These are phyloP conservation scores for Nissolia schottii DNA, from an alignment of 306 rosid species.

Conservation along the genomic window DNA sequence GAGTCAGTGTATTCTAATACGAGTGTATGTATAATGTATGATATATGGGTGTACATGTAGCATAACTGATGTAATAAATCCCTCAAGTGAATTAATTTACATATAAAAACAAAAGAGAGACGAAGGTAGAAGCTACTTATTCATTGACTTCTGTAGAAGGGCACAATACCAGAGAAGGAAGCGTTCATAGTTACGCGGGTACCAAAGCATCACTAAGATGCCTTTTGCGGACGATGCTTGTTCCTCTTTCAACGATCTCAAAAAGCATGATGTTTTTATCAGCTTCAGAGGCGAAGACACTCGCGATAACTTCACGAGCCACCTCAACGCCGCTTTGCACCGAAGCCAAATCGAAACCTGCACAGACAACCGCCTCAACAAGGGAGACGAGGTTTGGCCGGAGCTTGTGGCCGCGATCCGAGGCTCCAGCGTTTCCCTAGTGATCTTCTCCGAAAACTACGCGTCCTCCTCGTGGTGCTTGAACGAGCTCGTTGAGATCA, in stretches of 20 bases:
- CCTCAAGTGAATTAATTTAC: too few relatives aligned
- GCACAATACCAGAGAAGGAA: too few relatives aligned
- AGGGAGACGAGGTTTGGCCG: background rate
- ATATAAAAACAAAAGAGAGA: too few relatives aligned
- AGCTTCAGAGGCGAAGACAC: conserved; percentile 24
- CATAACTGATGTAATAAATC: too few relatives aligned
- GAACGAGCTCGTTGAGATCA: conserved; percentile 15
- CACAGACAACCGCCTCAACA: background rate
- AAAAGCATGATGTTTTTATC: background rate
- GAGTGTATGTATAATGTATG: too few relatives aligned
- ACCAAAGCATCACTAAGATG: background rate
- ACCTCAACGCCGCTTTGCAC: background rate
- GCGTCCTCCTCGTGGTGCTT: conserved; percentile 13
- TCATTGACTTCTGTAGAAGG: too few relatives aligned
- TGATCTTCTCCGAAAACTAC: conserved; percentile 4
- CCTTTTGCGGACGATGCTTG: background rate
- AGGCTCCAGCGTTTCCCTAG: background rate
- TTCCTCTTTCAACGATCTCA: background rate
- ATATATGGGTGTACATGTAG: too few relatives aligned
- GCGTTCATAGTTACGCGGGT: too few relatives aligned
- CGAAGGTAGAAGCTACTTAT: too few relatives aligned
- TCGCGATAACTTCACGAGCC: background rate
- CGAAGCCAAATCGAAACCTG: background rate
- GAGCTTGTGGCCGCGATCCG: background rate
- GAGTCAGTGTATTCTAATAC: too few relatives aligned